A percentile compares a stretch with the other conserved stretches of the same genome.
These are phyloP conservation scores for Fusarium heterosporum DNA, from an alignment of 2,329 filamentous ascomycete species.

Conservation along the genomic window DNA sequence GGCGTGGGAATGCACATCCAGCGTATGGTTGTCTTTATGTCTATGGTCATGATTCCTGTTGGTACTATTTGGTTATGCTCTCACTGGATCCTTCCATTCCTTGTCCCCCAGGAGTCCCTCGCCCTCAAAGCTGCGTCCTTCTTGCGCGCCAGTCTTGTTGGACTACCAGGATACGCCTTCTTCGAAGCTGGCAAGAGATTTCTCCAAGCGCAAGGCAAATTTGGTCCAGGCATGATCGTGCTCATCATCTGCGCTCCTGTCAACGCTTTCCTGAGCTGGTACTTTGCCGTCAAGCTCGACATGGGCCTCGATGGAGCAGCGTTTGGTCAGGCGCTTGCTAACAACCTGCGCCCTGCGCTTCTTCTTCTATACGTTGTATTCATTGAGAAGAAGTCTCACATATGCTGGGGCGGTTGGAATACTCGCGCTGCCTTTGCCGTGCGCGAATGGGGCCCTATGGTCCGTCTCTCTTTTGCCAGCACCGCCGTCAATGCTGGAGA, in stretches of 20 bases:
- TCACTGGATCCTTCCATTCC: constrained; percentile 58
- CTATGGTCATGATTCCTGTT: constrained; percentile 61
- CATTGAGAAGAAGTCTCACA: constrained; percentile 51
- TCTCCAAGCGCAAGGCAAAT: constrained; percentile 66
- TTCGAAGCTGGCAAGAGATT: constrained; percentile 68
- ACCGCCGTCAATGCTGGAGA: constrained; percentile 57
- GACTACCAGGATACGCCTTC: constrained; percentile 64
- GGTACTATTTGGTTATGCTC: constrained; percentile 62
- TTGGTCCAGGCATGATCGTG: constrained; percentile 62
- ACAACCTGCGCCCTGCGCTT: constrained; percentile 61
- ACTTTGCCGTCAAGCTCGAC: constrained; percentile 57
- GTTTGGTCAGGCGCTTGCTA: constrained; percentile 61
- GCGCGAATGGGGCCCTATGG: constrained; percentile 56
- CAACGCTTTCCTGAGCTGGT: constrained; percentile 62
- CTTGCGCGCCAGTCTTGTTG: constrained; percentile 60
- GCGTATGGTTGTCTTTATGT: constrained; percentile 64
- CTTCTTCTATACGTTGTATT: constrained; percentile 60
- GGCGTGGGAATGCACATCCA: constrained; percentile 66
- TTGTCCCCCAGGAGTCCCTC: constrained; percentile 61
- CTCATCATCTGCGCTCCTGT: constrained; percentile 61
- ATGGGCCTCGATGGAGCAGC: constrained; percentile 65
- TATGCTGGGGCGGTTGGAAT: constrained; percentile 56
- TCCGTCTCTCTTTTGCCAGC: constrained; percentile 55
- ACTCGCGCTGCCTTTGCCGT: constrained; percentile 52
- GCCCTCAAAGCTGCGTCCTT: constrained; percentile 63